Conservation (phyloP, 2,329 filamentous ascomycete species). For the Mollisia scopiformis region DNA sequence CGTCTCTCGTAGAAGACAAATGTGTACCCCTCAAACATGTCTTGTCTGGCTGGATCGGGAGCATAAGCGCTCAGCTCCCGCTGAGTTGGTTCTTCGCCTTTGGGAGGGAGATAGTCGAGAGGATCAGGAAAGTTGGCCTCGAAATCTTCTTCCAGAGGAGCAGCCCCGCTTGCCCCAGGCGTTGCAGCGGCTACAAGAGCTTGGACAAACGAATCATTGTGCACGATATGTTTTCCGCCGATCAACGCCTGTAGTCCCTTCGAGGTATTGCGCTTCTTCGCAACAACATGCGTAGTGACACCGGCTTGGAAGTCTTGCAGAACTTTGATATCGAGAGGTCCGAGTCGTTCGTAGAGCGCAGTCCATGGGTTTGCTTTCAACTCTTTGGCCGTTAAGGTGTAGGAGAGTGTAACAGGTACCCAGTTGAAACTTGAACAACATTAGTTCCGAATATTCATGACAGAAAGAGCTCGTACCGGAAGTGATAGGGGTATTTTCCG, state of each 20-base stretch:
- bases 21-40: constrained; percentile 83
- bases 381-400: constrained; percentile 75
- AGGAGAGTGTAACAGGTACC: constrained; percentile 79
- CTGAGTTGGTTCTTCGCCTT: constrained; percentile 74
- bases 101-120: constrained; percentile 70
- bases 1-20: constrained; percentile 82
- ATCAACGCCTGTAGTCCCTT: constrained; percentile 87
- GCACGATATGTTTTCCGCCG: constrained; percentile 76
- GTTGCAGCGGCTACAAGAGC: constrained; percentile 62
- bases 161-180: constrained; percentile 38
- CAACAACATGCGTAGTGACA: constrained; percentile 84
- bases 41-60: constrained; percentile 66
- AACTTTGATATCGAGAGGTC: constrained; percentile 88
- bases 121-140: constrained; percentile 78
- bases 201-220: constrained; percentile 68
- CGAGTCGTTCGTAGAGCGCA: constrained; percentile 66
- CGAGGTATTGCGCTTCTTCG: constrained; percentile 86
- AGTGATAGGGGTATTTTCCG: constrained; percentile 68
- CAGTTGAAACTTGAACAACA: constrained; percentile 67
- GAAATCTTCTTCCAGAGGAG: constrained; percentile 78
- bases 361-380: constrained; percentile 67
- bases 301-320: constrained; percentile 70
- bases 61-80: constrained; percentile 67
- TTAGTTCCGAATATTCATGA: constrained; percentile 1
- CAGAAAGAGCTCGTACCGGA: constrained; percentile 50